phyloP scores from a whole-genome alignment of 768 basidiomycete species.

The Leucosporidium creatinivorum region DNA sequence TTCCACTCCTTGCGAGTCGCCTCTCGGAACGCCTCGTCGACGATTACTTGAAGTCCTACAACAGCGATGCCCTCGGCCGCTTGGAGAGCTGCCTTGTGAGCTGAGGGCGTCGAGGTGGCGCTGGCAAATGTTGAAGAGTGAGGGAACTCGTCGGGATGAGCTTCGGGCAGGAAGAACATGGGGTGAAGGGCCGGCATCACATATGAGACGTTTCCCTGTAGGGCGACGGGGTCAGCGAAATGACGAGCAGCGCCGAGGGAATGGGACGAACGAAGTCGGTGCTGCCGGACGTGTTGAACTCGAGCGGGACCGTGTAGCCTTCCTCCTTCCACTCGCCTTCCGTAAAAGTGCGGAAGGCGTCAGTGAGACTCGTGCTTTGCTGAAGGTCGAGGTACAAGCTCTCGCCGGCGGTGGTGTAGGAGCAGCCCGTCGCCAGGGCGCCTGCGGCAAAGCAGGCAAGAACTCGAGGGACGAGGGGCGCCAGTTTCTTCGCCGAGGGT shows the following conservation, averaged over 20 bases:
- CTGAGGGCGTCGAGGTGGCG: background rate
- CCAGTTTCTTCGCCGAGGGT: background rate
- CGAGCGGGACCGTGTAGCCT: background rate
- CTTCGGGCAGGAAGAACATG: background rate
- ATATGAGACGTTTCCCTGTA: background rate
- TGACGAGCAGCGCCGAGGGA: background rate
- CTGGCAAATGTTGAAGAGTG: background rate
- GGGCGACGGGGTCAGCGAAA: background rate
- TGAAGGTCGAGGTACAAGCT: background rate
- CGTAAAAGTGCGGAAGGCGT: background rate
- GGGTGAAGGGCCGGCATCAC: background rate
- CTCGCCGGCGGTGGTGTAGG: background rate
- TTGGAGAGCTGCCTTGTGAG: background rate
- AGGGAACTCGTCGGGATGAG: no score
- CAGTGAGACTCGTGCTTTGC: background rate
- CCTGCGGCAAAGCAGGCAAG: background rate
- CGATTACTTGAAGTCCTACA: background rate
- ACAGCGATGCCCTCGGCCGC: background rate
- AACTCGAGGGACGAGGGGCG: background rate
- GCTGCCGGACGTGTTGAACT: background rate
- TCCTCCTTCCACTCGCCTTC: background rate
- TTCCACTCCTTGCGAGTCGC: background rate
- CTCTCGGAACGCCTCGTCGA: background rate
- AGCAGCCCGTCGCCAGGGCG: constrained; percentile 1
- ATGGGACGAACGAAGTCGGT: background rate